Percentiles rank a stretch among this genome's conserved stretches.
Evolutionary conservation across 1,139 yeast species (phyloP).

Genomic region (Yamadazyma jaroonii): DNA sequence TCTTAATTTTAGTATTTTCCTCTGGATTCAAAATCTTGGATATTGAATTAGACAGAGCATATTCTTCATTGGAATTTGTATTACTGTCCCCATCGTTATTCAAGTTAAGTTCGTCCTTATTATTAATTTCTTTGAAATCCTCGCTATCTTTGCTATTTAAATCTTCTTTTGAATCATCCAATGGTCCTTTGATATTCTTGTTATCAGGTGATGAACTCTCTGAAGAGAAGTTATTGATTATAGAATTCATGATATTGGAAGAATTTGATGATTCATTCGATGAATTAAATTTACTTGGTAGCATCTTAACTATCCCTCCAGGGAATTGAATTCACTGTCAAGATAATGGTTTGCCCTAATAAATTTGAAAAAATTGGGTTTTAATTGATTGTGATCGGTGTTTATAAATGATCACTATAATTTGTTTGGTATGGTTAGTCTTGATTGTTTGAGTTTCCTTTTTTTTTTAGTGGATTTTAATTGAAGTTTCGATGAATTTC

Average conservation of each 20-base stretch:
- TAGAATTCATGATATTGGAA: background rate
- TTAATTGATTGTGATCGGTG: background rate
- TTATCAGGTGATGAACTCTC: slow-evolving; percentile 4
- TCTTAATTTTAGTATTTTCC: background rate
- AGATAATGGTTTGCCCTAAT: background rate
- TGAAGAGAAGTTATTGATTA: background rate
- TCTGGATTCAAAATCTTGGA: slow-evolving; percentile 7
- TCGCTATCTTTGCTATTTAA: background rate
- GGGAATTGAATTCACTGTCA: background rate
- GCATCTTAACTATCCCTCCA: background rate
- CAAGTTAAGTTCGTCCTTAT: background rate
- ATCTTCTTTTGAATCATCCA: slow-evolving; percentile 2
- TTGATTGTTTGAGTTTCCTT: too few species aligned
- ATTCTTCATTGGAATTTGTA: background rate
- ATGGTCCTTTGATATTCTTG: slow-evolving; percentile 6
- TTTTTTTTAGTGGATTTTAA: background rate
- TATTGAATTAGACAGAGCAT: slow-evolving; percentile 7
- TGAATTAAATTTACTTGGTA: background rate
- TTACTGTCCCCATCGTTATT: background rate
- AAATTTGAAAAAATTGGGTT: background rate
- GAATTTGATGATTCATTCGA: background rate
- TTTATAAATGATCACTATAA: too few species aligned
- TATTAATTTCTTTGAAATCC: background rate
- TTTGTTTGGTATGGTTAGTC: too few species aligned
- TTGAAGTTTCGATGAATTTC: background rate